These are phyloP conservation scores for Brasilioporus rufonigricans DNA, from an alignment of 768 basidiomycete genomes.

Conservation along the genomic window DNA sequence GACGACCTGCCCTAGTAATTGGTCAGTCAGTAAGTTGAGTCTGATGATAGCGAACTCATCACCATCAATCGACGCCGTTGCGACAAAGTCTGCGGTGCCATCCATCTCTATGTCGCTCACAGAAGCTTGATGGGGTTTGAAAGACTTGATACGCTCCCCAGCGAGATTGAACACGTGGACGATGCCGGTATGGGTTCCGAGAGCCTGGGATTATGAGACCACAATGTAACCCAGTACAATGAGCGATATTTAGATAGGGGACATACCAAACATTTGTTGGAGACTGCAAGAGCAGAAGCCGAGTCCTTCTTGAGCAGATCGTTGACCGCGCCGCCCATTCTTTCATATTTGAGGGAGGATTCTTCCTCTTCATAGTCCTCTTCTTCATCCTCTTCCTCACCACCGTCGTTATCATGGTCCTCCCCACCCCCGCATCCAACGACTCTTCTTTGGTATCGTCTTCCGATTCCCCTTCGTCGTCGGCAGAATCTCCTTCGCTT, in stretches of 20 bases:
- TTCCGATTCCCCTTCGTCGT: slow-evolving; percentile 4
- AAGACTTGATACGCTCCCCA: slow-evolving; percentile 84
- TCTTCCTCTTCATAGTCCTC: slow-evolving; percentile 74
- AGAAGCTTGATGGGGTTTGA: slow-evolving; percentile 86
- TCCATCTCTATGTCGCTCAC: slow-evolving; percentile 86
- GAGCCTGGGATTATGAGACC: slow-evolving; percentile 49
- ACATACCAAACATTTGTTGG: slow-evolving; percentile 67
- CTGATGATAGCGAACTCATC: slow-evolving; percentile 32
- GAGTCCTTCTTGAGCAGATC: slow-evolving; percentile 88
- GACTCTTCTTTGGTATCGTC: neutral
- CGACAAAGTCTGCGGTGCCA: slow-evolving; percentile 82
- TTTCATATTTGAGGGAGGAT: slow-evolving; percentile 88
- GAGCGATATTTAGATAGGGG: neutral
- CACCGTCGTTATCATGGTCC: slow-evolving; percentile 5
- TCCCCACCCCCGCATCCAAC: neutral
- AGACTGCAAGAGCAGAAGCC: slow-evolving; percentile 77
- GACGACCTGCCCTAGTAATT: slow-evolving; percentile 77
- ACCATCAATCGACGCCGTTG: slow-evolving; percentile 94
- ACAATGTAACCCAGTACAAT: neutral
- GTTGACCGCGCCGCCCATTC: slow-evolving; percentile 66
- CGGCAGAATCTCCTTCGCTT: slow-evolving; percentile 6
- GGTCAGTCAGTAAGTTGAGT: slow-evolving; percentile 49
- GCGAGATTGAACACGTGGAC: slow-evolving; percentile 79
- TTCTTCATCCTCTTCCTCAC: slow-evolving; percentile 21
- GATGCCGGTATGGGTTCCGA: slow-evolving; percentile 93